Evolutionary conservation across 148 eudicot genomes (phyloP), one percentile per base, ranked within the genome.

Genomic region (Spergularia marina): DNA sequence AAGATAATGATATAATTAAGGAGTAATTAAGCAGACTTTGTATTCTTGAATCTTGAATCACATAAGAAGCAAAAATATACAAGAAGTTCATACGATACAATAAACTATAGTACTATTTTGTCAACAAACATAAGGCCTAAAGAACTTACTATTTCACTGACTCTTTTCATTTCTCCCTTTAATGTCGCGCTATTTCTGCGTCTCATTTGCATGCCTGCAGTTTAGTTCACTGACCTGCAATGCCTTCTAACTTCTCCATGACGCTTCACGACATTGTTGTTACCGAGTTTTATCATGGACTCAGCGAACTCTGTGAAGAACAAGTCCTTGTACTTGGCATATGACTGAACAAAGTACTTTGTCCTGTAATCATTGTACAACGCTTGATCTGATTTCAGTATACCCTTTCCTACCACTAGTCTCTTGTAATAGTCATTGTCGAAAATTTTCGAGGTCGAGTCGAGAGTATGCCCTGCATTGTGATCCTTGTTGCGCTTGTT

Each of bases 341-440:
- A 90, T 39, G 87, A 76, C 44, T 86, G 81, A 7, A 89, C 93
- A 17, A 86, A 76, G 71, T 70, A 64, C 79, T 72, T 82, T 12
- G 87, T 87, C 85, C 89, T 86, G 40, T 68, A 67, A 74, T 90
- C 91, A 40, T 63, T 53, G 39, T 74, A 70, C 81, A 90, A 61
- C 0, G 80, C 60, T 68, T 88, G 90, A 77, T 90, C 94, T 2
- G 94, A 83, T 11, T 57, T 77, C 10, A 90, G 84, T 51, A 90
- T 77, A 4, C 91, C 90, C 61, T 81, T 85, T 6, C 88, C 85
- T 11, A 56, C 79, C 25, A 89, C 72, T 20, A 92, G 65, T 71
- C 81, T 70, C 77, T 89, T 92, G 76, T 66, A 92, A 79, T 87
- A 92, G 13, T 78, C 75, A 14, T 87, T 88, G 75, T 92, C 94